phyloP scores from a whole-genome alignment of 495 filamentous ascomycete genomes.

The Talaromyces thailandensis region DNA sequence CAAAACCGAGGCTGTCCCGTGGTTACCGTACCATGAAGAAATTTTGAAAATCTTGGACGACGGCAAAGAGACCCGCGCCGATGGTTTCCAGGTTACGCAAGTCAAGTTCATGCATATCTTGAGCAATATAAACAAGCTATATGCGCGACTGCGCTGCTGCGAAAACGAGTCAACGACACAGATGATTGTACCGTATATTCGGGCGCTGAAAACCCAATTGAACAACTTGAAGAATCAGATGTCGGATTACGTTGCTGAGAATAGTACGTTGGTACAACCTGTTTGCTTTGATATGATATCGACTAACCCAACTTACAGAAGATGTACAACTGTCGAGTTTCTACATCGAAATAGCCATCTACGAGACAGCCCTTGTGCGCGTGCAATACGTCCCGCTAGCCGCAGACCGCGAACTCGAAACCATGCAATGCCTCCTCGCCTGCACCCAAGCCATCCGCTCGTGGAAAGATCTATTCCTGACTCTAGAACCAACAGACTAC shows the following conservation, averaged over 20 bases:
- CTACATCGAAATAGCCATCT: background rate
- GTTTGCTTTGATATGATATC: background rate
- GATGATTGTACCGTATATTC: slow-evolving; percentile 22
- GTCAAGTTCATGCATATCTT: slow-evolving; percentile 29
- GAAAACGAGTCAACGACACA: slow-evolving; percentile 9
- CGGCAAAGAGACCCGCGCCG: slow-evolving; percentile 26
- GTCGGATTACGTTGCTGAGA: slow-evolving; percentile 14
- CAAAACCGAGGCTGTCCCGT: slow-evolving; percentile 27
- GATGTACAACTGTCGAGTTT: background rate
- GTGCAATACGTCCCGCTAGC: slow-evolving; percentile 21
- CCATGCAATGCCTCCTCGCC: slow-evolving; percentile 8
- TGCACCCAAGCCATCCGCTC: slow-evolving; percentile 16
- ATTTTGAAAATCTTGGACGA: slow-evolving; percentile 27
- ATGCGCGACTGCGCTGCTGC: slow-evolving; percentile 1
- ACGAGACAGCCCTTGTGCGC: slow-evolving; percentile 16
- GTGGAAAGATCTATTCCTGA: slow-evolving; percentile 17
- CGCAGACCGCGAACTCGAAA: slow-evolving; percentile 5
- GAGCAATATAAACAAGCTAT: slow-evolving; percentile 8
- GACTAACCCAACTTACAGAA: background rate
- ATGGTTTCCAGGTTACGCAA: slow-evolving; percentile 31
- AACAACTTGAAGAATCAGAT: slow-evolving; percentile 18
- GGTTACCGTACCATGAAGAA: slow-evolving; percentile 36
- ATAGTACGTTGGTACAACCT: slow-evolving; percentile 16
- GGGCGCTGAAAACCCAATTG: slow-evolving; percentile 28
- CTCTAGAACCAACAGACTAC: slow-evolving; percentile 15